phyloP scores from a whole-genome alignment of 139 green algal species.

The Zygnema circumcarinatum region DNA sequence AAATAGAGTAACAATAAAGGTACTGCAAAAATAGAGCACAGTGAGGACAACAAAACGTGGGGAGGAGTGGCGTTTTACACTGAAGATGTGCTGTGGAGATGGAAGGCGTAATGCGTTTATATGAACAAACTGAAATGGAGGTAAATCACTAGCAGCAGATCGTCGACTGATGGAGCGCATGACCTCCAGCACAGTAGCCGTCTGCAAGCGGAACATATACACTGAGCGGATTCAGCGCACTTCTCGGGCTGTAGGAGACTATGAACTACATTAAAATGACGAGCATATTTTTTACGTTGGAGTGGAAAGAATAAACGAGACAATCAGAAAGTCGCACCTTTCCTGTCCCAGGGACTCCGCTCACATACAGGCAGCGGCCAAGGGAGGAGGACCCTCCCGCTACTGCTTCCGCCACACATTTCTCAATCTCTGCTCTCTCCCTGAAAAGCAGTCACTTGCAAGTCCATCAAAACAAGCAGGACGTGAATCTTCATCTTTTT shows the following conservation, averaged over 20 bases:
- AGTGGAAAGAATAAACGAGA: too few species aligned
- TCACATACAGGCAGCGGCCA: slow-evolving; percentile 87
- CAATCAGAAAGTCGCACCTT: slow-evolving; percentile 71
- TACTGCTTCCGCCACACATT: slow-evolving; percentile 45
- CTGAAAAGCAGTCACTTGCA: too few species aligned
- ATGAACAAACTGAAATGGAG: slow-evolving; percentile 83
- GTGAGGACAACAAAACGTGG: too few species aligned
- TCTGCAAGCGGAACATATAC: slow-evolving; percentile 71
- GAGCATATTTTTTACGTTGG: too few species aligned
- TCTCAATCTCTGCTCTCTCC: slow-evolving; percentile 49
- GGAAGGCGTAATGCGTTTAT: slow-evolving; percentile 91
- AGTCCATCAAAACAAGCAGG: too few species aligned
- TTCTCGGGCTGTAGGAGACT: too few species aligned
- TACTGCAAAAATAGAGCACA: not conserved
- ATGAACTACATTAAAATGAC: too few species aligned
- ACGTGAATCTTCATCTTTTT: too few species aligned
- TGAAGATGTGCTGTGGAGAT: slow-evolving; percentile 87
- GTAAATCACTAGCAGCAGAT: slow-evolving; percentile 46
- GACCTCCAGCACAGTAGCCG: slow-evolving; percentile 81
- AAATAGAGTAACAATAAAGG: not conserved
- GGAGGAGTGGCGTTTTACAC: too few species aligned
- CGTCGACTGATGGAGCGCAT: slow-evolving; percentile 47
- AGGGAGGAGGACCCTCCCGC: slow-evolving; percentile 3
- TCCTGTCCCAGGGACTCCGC: slow-evolving; percentile 93
- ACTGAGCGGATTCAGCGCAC: too few species aligned